Evolutionary conservation across 2,329 filamentous ascomycete species (phyloP).

Genomic region (Hirsutella thompsonii): DNA sequence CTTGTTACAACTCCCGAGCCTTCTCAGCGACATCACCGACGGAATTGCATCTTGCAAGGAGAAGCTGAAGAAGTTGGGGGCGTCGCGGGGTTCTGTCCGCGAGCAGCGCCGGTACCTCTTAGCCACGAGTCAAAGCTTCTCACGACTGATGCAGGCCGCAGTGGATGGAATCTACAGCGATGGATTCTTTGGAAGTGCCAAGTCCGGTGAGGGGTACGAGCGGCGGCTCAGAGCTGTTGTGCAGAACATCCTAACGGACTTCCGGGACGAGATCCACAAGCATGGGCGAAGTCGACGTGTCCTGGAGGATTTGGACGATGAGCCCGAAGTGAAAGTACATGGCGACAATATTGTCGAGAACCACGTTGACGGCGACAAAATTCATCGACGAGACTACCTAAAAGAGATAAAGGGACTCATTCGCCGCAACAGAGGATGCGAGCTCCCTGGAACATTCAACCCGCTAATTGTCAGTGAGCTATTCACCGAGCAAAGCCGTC

Average conservation of each 20-base stretch:
- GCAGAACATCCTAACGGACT: constrained; percentile 28
- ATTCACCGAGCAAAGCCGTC: constrained; percentile 43
- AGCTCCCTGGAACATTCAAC: constrained; percentile 49
- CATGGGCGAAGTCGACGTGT: constrained; percentile 27
- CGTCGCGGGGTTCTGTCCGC: constrained; percentile 25
- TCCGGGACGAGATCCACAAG: constrained; percentile 27
- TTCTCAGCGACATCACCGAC: constrained; percentile 28
- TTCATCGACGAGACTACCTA: constrained; percentile 8
- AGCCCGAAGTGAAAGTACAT: no score
- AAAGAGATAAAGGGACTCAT: constrained; percentile 10
- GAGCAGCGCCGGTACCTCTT: constrained; percentile 37
- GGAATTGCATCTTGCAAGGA: constrained; percentile 20
- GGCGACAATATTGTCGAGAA: no score
- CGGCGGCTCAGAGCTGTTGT: constrained; percentile 40
- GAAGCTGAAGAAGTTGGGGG: constrained; percentile 33
- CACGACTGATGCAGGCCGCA: constrained; percentile 28
- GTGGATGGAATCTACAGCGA: constrained; percentile 38
- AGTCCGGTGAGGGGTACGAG: constrained; percentile 16
- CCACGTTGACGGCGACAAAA: no score
- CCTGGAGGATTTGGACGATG: constrained; percentile 5
- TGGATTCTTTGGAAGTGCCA: constrained; percentile 32
- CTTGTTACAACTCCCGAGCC: constrained; percentile 26
- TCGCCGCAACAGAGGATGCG: constrained; percentile 20
- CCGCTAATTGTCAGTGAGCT: constrained; percentile 44
- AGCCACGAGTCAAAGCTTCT: constrained; percentile 29